phyloP scores from a whole-genome alignment of 225 moss, liverwort and hornwort genomes.

The Thuidium tamariscinum region DNA sequence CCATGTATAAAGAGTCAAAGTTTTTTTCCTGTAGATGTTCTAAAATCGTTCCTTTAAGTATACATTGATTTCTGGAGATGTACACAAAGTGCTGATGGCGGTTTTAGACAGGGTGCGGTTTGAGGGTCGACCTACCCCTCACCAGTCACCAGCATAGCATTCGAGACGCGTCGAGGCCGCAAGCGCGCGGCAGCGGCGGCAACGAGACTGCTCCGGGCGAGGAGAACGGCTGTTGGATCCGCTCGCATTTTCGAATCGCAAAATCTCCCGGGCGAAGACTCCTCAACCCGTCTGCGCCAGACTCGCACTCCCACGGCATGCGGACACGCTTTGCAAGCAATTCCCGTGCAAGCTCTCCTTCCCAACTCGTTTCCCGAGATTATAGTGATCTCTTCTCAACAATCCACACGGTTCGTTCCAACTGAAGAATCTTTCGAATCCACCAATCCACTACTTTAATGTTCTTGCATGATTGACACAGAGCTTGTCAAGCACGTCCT shows the following conservation, averaged over 20 bases:
- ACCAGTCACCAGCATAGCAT: not conserved
- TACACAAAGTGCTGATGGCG: no score
- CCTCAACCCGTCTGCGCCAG: not conserved
- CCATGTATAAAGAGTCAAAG: no score
- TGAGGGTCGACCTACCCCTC: no score
- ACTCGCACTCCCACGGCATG: not conserved
- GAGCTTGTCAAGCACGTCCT: conserved; percentile 6
- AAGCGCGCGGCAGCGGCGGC: not conserved
- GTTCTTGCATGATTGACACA: not conserved
- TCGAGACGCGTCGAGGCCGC: not conserved
- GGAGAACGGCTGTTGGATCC: not conserved
- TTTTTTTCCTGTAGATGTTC: no score
- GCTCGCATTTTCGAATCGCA: not conserved
- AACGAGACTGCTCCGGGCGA: not conserved
- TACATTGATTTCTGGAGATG: no score
- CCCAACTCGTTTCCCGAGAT: not conserved
- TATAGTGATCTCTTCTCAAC: not conserved
- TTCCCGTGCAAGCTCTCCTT: not conserved
- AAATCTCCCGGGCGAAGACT: not conserved
- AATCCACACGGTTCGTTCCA: not conserved
- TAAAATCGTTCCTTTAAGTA: no score
- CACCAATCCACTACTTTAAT: not conserved
- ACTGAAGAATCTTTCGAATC: not conserved
- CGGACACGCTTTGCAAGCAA: not conserved
- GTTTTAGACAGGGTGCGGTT: no score